A percentile compares a stretch with the other conserved stretches of the same genome.
phyloP scores from a whole-genome alignment of 768 basidiomycete species.

The Hypholoma sublateritium region DNA sequence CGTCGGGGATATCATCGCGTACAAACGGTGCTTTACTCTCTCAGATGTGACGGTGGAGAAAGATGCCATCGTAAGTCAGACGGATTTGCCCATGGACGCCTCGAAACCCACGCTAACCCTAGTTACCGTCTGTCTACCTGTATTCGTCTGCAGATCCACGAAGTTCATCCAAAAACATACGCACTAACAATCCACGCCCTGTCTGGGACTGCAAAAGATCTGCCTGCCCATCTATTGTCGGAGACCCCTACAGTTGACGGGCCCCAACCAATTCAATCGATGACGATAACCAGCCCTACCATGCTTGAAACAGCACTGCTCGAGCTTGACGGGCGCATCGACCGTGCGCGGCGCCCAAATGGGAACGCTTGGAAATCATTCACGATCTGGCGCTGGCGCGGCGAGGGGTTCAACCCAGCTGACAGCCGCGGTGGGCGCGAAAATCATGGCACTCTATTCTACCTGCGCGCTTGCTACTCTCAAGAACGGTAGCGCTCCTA shows the following conservation, averaged over 20 bases:
- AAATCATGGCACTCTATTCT: slow-evolving; percentile 49
- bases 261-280: slow-evolving; percentile 29
- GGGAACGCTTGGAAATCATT: slow-evolving; percentile 60
- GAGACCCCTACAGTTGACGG: slow-evolving; percentile 15
- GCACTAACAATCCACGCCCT: slow-evolving; percentile 43
- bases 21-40: slow-evolving; percentile 46
- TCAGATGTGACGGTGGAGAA: slow-evolving; percentile 47
- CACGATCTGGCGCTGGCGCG: slow-evolving; percentile 53
- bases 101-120: neutral
- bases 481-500: slow-evolving; percentile 23
- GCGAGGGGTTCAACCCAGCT: slow-evolving; percentile 16
- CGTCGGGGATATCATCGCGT: slow-evolving; percentile 55
- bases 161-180: slow-evolving; percentile 40
- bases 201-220: slow-evolving; percentile 32
- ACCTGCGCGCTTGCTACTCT: slow-evolving; percentile 42
- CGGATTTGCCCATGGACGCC: neutral
- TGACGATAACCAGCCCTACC: slow-evolving; percentile 41
- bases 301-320: slow-evolving; percentile 53
- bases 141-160: slow-evolving; percentile 37
- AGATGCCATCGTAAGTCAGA: slow-evolving; percentile 46
- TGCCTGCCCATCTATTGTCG: slow-evolving; percentile 36
- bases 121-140: too few relatives aligned
- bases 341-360: slow-evolving; percentile 39
- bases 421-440: slow-evolving; percentile 42
- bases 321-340: slow-evolving; percentile 50